Evolutionary conservation across 2,329 filamentous ascomycete species (phyloP).

Genomic region (Fusarium sp.): DNA sequence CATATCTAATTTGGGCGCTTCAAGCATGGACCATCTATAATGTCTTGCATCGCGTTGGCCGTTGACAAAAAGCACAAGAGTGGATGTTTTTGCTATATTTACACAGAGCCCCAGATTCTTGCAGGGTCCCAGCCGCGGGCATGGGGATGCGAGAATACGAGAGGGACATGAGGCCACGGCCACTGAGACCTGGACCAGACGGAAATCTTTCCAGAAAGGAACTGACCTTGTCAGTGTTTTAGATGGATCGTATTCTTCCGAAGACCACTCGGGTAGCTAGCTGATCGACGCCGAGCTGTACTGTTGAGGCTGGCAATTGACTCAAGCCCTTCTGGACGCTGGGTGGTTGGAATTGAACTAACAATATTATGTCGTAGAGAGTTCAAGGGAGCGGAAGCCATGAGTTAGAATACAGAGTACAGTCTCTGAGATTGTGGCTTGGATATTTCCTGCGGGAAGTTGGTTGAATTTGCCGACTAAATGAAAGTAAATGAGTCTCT

Average conservation of each 20-base stretch:
- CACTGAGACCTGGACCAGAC: background rate
- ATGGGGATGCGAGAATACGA: slow-evolving; percentile 30
- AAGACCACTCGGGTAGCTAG: background rate
- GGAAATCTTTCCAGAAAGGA: background rate
- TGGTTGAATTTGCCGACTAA: no score
- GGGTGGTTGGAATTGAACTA: background rate
- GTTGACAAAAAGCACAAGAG: background rate
- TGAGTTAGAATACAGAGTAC: background rate
- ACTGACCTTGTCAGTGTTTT: slow-evolving; percentile 2
- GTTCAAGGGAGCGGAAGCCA: background rate
- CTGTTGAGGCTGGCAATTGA: background rate
- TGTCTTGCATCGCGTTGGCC: slow-evolving; percentile 14
- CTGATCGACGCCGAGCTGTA: background rate
- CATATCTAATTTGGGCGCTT: background rate
- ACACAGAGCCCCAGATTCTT: slow-evolving; percentile 9
- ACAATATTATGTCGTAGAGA: background rate
- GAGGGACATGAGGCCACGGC: slow-evolving; percentile 1
- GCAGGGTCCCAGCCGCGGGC: slow-evolving; percentile 14
- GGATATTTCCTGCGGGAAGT: no score
- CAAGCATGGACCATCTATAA: background rate
- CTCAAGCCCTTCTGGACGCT: no score
- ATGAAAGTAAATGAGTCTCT: no score
- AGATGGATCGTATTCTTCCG: slow-evolving; percentile 2
- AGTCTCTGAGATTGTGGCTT: no score
- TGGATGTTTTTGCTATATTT: slow-evolving; percentile 30